A percentile compares a stretch with the other conserved stretches of the same genome.
Evolutionary conservation across 2,329 filamentous ascomycete genomes (phyloP).

Genomic region (Teratosphaeriaceae sp.): DNA sequence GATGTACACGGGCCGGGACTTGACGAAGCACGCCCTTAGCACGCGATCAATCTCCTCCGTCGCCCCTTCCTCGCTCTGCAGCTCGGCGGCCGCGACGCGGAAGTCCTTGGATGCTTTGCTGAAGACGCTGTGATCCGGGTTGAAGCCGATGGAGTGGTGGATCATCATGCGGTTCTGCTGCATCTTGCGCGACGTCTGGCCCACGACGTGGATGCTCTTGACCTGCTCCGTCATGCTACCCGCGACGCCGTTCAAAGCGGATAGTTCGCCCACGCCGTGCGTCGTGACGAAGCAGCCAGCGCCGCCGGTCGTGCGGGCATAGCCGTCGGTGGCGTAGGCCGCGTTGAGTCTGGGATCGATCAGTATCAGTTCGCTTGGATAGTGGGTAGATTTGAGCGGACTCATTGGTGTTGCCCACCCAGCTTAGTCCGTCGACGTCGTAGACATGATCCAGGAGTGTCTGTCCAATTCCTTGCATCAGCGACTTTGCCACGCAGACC

Average conservation of each 20-base stretch:
- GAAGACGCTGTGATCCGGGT: constrained; percentile 38
- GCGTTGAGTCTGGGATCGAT: constrained; percentile 40
- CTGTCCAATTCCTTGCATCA: constrained; percentile 1
- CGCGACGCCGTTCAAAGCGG: constrained; percentile 40
- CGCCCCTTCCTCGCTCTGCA: constrained; percentile 35
- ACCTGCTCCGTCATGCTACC: constrained; percentile 39
- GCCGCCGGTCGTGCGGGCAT: constrained; percentile 48
- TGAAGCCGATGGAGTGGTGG: constrained; percentile 37
- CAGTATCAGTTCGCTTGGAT: background rate
- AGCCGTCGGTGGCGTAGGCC: constrained; percentile 53
- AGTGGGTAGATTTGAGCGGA: background rate
- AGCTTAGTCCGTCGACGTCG: constrained; percentile 33
- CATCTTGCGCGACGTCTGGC: constrained; percentile 37
- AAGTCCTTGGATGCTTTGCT: constrained; percentile 33
- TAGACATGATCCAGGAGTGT: constrained; percentile 40
- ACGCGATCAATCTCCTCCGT: constrained; percentile 39
- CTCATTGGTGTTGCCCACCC: constrained; percentile 52
- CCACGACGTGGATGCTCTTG: constrained; percentile 41
- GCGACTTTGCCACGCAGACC: too few relatives aligned
- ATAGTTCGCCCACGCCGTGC: constrained; percentile 52
- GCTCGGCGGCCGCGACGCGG: constrained; percentile 34
- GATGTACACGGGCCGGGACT: constrained; percentile 39
- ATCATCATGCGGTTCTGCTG: constrained; percentile 40
- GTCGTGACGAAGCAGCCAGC: constrained; percentile 49
- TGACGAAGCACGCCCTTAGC: constrained; percentile 36